Evolutionary conservation across 2,329 filamentous ascomycete species (phyloP), one percentile per base, ranked within the genome.

Genomic region (Cryphonectria parasitica): DNA sequence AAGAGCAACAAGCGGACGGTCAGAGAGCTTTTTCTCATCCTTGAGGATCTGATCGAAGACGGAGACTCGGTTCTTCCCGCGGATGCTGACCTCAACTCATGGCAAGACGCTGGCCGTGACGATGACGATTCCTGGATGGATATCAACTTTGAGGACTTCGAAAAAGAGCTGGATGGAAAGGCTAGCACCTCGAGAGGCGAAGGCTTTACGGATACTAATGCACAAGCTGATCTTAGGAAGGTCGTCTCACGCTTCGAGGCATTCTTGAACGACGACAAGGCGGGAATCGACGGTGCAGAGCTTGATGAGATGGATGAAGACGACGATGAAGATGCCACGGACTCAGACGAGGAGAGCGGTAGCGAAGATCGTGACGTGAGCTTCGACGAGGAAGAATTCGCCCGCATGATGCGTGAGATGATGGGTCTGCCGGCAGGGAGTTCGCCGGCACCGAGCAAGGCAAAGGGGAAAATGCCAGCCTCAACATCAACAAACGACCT

Each of bases 221-320:
- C 90, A 0, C 90, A 95, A 76, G 89, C 90, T 5, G 92, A 97
- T 77, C 83, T 99, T 31, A 90, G 92, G 68, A 95, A 95, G 77
- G 97, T 98, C 78, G 96, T 99, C 0, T 91, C 92, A 63, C 89
- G 94, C n/a, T 98, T 99, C 77, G 94, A 98, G 77, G 86, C 92
- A 17, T 98, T 99, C 75, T 81, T 99, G 62, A 93, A 97, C 69
- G 93, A 98, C 75, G 92, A 97, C 15, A 87, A 87, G 62, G 94
- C 94, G 0, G 95, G 92, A 0, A 79, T 90, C 7, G 94, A 97
- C 63, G 95, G 94, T 0, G 92, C 91, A 0, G 90, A 93, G 71
- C 80, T 93, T 17, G 84, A 87, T 72, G 91, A 92, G 13, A 92
- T 93, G 86, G 92, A 93, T 71, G 81, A 86, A 22, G 90, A 92